Conservation (phyloP, 805 yeast species). For the Saturnispora mendoncae region DNA sequence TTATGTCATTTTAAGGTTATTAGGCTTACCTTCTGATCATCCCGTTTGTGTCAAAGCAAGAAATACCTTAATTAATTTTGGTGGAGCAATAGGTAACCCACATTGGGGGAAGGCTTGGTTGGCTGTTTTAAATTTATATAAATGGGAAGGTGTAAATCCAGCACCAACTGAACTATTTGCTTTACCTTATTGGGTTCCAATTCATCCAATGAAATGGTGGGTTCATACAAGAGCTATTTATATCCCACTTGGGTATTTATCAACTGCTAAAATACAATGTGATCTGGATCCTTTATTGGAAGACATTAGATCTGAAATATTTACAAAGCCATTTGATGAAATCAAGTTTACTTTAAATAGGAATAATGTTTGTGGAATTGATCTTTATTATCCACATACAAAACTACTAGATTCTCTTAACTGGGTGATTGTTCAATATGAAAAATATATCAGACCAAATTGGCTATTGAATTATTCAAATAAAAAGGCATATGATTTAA, state of each 20-base stretch:
- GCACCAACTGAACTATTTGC: slow-evolving; percentile 95
- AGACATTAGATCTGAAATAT: slow-evolving; percentile 74
- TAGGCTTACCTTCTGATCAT: slow-evolving; percentile 70
- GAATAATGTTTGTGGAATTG: slow-evolving; percentile 84
- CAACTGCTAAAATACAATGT: slow-evolving; percentile 47
- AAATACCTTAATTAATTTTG: slow-evolving; percentile 54
- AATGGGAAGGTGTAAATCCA: slow-evolving; percentile 97
- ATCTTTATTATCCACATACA: slow-evolving; percentile 90
- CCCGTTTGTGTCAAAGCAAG: slow-evolving; percentile 74
- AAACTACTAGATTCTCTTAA: slow-evolving; percentile 54
- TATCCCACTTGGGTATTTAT: slow-evolving; percentile 75
- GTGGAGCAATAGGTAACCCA: slow-evolving; percentile 86
- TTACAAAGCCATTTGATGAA: slow-evolving; percentile 48
- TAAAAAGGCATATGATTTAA: slow-evolving; percentile 46
- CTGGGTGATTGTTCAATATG: slow-evolving; percentile 51
- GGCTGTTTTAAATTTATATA: slow-evolving; percentile 66
- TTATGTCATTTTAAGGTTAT: slow-evolving; percentile 68
- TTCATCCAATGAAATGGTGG: slow-evolving; percentile 99
- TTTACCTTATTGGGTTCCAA: slow-evolving; percentile 69
- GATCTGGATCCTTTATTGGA: slow-evolving; percentile 53
- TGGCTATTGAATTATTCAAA: slow-evolving; percentile 55
- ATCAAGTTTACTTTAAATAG: slow-evolving; percentile 67
- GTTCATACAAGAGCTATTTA: slow-evolving; percentile 94
- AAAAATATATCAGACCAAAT: slow-evolving; percentile 61
- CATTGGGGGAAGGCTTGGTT: slow-evolving; percentile 98